Evolutionary conservation across 306 rosid species (phyloP), one percentile per base, ranked within the genome.

Genomic region (Cucumis melo): DNA sequence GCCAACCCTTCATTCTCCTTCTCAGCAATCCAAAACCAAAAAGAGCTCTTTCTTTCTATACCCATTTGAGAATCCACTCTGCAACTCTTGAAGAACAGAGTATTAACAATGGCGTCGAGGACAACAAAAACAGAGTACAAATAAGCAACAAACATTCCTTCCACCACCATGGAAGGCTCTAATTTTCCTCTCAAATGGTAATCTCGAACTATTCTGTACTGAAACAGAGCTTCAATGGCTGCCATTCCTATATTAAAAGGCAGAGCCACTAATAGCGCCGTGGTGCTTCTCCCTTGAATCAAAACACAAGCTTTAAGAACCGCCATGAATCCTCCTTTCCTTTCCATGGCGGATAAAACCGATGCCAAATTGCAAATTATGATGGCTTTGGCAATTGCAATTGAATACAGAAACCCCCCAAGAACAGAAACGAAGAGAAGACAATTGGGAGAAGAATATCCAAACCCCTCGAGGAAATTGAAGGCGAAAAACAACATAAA

Each of bases 381-480:
- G 78, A 94, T 85, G 32, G 91, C 87, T 78, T 94, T 91, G 55
- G 98, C 96, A 46, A 94, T 90, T 51, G 88, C 87, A 58, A 91
- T 81, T n/a, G 98, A 91, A 73, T 91, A 94, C n/a, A 91, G 67
- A 82, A 91, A 83, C 13, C 88, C 96, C 74, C 97, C 97, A 3
- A 83, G 23, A 1, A 85, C 89, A n/a, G 97, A 94, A 19, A 90
- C 64, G 66, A 90, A 81, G 53, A 90, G 82, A 48, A 86, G 15
- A 59, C 60, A 41, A 59, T 74, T 55, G 51, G 84, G 77, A 1
- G 97, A 80, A 57, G 81, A 73, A 73, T 78, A 78, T 3, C 90
- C 89, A 48, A 88, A 58, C 27, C 83, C 86, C 23, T 90, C 87
- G 24, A 82, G 38, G 58, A 74, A 79, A 73, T 84, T 85, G 88